Conservation (phyloP, 352 stramenopile species). For the Thalassiosira mediterranea region DNA sequence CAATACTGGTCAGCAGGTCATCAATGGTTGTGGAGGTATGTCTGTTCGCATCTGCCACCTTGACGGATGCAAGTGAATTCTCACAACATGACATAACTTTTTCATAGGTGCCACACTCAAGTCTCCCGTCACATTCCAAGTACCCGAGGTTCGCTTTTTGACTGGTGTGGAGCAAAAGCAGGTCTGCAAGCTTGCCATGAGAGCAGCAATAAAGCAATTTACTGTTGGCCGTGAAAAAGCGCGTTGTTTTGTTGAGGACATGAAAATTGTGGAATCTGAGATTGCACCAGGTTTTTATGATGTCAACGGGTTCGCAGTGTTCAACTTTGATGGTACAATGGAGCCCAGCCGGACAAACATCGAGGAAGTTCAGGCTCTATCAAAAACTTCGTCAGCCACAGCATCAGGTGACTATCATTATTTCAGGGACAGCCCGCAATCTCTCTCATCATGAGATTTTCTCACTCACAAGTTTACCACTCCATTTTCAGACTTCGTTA, state of each 20-base stretch:
- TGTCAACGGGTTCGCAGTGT: slow-evolving; percentile 25
- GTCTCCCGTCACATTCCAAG: slow-evolving; percentile 32
- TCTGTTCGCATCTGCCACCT: neutral
- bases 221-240: slow-evolving; percentile 21
- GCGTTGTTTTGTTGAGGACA: slow-evolving; percentile 43
- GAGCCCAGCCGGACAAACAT: neutral
- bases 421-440: neutral
- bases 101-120: slow-evolving; percentile 1
- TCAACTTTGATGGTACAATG: slow-evolving; percentile 42
- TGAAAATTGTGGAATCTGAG: slow-evolving; percentile 31
- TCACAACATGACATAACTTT: neutral
- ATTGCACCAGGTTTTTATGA: slow-evolving; percentile 33
- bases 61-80: neutral
- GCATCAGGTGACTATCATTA: slow-evolving; percentile 17
- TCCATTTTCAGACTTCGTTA: slow-evolving; percentile 38
- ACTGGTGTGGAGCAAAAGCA: slow-evolving; percentile 56
- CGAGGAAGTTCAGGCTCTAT: slow-evolving; percentile 6
- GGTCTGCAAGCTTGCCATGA: slow-evolving; percentile 46
- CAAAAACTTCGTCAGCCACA: slow-evolving; percentile 18
- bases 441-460: neutral
- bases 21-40: slow-evolving; percentile 47
- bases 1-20: slow-evolving; percentile 21
- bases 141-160: slow-evolving; percentile 33
- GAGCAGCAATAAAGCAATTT: slow-evolving; percentile 25
- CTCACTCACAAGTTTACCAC: slow-evolving; percentile 1